Evolutionary conservation across 1,139 yeast genomes (phyloP).

Genomic region (Debaryomyces robertsiae): DNA sequence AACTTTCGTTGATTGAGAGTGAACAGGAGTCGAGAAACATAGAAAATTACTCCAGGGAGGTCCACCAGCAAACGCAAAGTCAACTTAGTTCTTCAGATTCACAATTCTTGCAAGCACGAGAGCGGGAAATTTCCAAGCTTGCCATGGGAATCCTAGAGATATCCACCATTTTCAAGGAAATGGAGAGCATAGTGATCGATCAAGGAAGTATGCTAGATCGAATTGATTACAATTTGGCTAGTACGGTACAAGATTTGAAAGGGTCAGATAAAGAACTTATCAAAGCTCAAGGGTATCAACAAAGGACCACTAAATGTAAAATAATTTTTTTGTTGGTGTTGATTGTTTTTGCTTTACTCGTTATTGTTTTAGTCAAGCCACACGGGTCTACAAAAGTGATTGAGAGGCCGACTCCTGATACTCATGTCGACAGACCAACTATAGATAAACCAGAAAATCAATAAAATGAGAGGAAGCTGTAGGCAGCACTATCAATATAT

Average conservation of each 20-base stretch:
- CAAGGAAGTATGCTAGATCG: conserved; percentile 94
- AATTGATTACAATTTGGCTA: conserved; percentile 86
- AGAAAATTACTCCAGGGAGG: conserved; percentile 47
- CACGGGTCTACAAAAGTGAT: conserved; percentile 26
- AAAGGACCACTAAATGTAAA: conserved; percentile 88
- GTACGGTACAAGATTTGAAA: conserved; percentile 73
- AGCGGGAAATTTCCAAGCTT: conserved; percentile 81
- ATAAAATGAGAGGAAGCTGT: too few relatives aligned
- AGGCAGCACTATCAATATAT: too few relatives aligned
- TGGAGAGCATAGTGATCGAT: conserved; percentile 89
- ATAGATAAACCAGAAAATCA: conserved; percentile 1
- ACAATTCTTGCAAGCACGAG: conserved; percentile 67
- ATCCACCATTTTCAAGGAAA: conserved; percentile 88
- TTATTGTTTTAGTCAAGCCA: conserved; percentile 75
- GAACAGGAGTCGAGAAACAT: conserved; percentile 43
- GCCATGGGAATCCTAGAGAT: conserved; percentile 95
- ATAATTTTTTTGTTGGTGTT: conserved; percentile 72
- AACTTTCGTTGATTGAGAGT: conserved; percentile 37
- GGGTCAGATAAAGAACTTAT: conserved; percentile 76
- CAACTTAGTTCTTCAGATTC: conserved; percentile 39
- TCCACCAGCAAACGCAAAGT: conserved; percentile 49
- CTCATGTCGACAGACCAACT: conserved; percentile 14
- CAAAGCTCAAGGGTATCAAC: conserved; percentile 79
- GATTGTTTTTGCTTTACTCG: conserved; percentile 69
- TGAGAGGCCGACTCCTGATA: conserved; percentile 23